A percentile compares a stretch with the other conserved stretches of the same genome.
phyloP scores from a whole-genome alignment of 768 basidiomycete species.

The Lentinula sp. region DNA sequence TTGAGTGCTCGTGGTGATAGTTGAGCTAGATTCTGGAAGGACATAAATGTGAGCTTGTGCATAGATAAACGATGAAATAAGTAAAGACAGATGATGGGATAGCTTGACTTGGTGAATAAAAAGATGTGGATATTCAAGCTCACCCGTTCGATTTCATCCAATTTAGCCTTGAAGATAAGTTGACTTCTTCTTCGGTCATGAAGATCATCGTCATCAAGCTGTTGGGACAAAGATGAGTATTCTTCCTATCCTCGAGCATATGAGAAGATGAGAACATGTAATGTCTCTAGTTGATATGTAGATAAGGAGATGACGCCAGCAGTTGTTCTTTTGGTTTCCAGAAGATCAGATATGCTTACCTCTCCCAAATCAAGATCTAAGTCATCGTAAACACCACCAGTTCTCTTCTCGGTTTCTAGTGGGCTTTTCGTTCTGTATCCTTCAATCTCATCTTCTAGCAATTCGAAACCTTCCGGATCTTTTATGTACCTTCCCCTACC shows the following conservation, averaged over 20 bases:
- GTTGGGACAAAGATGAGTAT: conserved; percentile 4
- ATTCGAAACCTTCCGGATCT: conserved; percentile 19
- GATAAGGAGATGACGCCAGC: background rate
- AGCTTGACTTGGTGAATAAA: background rate
- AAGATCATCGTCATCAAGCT: conserved; percentile 69
- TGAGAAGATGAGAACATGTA: too few species aligned
- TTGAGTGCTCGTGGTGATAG: conserved; percentile 54
- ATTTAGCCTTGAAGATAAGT: conserved; percentile 62
- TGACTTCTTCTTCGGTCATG: conserved; percentile 74
- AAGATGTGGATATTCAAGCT: conserved; percentile 12
- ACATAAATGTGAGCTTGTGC: conserved; percentile 9
- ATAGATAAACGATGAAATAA: too few species aligned
- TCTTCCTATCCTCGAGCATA: too few species aligned
- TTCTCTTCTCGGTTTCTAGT: conserved; percentile 37
- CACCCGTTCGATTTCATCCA: conserved; percentile 78
- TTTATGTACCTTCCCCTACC: conserved; percentile 10
- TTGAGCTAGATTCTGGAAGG: conserved; percentile 50
- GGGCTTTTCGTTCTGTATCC: conserved; percentile 27
- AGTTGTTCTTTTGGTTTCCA: background rate
- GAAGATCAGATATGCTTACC: conserved; percentile 25
- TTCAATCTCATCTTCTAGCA: conserved; percentile 36
- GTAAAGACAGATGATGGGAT: too few species aligned
- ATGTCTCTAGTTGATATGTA: too few species aligned
- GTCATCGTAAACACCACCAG: conserved; percentile 46
- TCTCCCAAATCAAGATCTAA: conserved; percentile 43